A percentile compares a stretch with the other conserved stretches of the same genome.
Evolutionary conservation across 2,329 filamentous ascomycete species (phyloP).

Genomic region (Talaromyces pinophilus): DNA sequence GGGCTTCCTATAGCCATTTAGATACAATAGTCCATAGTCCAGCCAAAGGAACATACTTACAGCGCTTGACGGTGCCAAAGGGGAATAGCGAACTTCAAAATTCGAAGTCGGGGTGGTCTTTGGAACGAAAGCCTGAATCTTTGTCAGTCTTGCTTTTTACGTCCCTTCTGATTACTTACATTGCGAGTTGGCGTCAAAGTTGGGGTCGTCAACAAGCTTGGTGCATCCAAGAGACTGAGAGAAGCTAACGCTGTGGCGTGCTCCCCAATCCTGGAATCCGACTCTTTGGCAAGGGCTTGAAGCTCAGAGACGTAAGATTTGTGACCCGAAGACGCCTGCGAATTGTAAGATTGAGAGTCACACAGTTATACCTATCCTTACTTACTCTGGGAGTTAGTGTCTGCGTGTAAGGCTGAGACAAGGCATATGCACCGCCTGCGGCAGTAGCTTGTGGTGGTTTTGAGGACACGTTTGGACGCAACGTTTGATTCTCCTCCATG

Average conservation of each 20-base stretch:
- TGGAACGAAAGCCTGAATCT: not conserved
- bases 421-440: not conserved
- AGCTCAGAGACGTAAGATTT: constrained; percentile 7
- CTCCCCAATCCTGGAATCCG: not conserved
- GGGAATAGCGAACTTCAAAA: not conserved
- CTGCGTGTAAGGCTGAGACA: not conserved
- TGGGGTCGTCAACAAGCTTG: constrained; percentile 14
- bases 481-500: constrained; percentile 14
- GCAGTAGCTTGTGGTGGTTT: not conserved
- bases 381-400: constrained; percentile 7
- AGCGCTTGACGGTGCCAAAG: constrained; percentile 3
- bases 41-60: not conserved
- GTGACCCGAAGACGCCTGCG: not conserved
- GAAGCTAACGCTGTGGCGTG: not conserved
- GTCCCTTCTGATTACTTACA: not conserved
- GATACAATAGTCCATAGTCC: not conserved
- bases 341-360: not conserved
- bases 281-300: not conserved
- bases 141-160: not conserved
- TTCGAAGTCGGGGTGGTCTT: not conserved
- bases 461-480: not conserved
- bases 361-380: not conserved
- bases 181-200: constrained; percentile 15
- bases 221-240: constrained; percentile 19
- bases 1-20: constrained; percentile 1